Percentiles rank a stretch among this genome's conserved stretches.
Conservation (phyloP, 1,139 yeast genomes). For the Candida glucosophila region DNA sequence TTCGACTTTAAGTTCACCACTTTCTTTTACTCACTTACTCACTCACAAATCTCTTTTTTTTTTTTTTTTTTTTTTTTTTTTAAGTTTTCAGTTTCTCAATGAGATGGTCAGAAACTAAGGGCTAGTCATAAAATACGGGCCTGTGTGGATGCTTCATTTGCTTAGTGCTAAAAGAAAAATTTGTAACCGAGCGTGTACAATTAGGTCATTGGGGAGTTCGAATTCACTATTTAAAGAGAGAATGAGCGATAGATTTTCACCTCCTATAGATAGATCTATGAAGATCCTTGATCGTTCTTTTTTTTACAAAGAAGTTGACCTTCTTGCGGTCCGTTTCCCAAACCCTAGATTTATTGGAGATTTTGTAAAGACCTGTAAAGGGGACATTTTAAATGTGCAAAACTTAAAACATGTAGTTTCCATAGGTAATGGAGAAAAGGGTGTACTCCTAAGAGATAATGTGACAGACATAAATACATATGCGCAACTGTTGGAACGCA, state of each 20-base stretch:
- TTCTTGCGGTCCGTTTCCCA: constrained; percentile 62
- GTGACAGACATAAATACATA: constrained; percentile 33
- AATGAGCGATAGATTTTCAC: constrained; percentile 33
- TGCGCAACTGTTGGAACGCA: constrained; percentile 27
- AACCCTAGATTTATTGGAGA: constrained; percentile 54
- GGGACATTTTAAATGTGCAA: constrained; percentile 54
- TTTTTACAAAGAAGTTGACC: constrained; percentile 46
- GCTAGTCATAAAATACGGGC: no score
- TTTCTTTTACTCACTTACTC: no score
- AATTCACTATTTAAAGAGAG: no score
- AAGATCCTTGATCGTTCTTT: constrained; percentile 52
- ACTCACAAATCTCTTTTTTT: no score
- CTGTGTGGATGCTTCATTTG: no score
- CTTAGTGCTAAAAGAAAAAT: no score
- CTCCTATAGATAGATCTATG: constrained; percentile 69
- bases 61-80: constrained; percentile 2
- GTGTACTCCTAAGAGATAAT: constrained; percentile 53
- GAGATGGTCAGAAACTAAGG: no score
- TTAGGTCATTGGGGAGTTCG: no score
- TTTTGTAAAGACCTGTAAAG: constrained; percentile 44
- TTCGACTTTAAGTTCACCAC: no score
- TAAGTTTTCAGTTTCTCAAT: no score
- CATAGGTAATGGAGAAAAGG: constrained; percentile 39
- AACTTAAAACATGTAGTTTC: constrained; percentile 59
- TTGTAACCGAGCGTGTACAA: no score